Percentiles rank a stretch among this genome's conserved stretches.
These are phyloP conservation scores for Pseudopithomyces maydicus DNA, from an alignment of 2,329 filamentous ascomycete species.

Conservation along the genomic window DNA sequence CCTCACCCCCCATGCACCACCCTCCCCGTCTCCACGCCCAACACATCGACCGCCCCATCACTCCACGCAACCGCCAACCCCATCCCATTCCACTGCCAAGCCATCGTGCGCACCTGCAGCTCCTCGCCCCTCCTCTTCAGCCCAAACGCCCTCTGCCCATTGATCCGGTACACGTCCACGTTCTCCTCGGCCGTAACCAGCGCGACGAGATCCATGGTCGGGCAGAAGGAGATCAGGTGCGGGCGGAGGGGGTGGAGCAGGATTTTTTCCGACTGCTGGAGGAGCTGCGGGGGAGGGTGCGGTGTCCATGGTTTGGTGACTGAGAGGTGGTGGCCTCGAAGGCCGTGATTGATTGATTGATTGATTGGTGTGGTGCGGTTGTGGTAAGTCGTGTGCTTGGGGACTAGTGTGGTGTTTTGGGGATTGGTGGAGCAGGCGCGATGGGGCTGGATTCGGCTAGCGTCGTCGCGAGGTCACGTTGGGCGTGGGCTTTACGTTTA, in stretches of 20 bases:
- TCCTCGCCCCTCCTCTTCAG: conserved; percentile 47
- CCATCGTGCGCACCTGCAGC: conserved; percentile 42
- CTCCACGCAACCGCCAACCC: conserved; percentile 83
- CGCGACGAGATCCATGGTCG: conserved; percentile 82
- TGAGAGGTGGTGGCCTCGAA: background rate
- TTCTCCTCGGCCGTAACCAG: conserved; percentile 71
- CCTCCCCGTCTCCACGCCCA: conserved; percentile 81
- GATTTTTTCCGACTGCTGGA: conserved; percentile 49
- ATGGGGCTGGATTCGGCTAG: conserved; percentile 23
- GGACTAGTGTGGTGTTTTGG: too few relatives aligned
- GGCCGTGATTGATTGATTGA: conserved; percentile 10
- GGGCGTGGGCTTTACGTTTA: too few relatives aligned
- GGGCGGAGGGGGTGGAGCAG: conserved; percentile 56
- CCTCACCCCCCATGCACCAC: conserved; percentile 67
- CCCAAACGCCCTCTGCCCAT: conserved; percentile 71
- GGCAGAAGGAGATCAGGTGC: conserved; percentile 74
- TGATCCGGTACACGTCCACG: conserved; percentile 77
- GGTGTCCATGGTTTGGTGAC: conserved; percentile 20
- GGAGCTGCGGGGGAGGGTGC: conserved; percentile 24
- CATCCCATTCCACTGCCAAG: conserved; percentile 62
- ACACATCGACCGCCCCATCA: conserved; percentile 76
- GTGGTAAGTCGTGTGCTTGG: too few relatives aligned
- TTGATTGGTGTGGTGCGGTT: too few relatives aligned
- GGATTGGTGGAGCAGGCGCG: conserved; percentile 27
- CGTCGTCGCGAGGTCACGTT: conserved; percentile 34